Evolutionary conservation across 2,329 filamentous ascomycete genomes (phyloP).

Genomic region (Rhexocercosporidium sp.): DNA sequence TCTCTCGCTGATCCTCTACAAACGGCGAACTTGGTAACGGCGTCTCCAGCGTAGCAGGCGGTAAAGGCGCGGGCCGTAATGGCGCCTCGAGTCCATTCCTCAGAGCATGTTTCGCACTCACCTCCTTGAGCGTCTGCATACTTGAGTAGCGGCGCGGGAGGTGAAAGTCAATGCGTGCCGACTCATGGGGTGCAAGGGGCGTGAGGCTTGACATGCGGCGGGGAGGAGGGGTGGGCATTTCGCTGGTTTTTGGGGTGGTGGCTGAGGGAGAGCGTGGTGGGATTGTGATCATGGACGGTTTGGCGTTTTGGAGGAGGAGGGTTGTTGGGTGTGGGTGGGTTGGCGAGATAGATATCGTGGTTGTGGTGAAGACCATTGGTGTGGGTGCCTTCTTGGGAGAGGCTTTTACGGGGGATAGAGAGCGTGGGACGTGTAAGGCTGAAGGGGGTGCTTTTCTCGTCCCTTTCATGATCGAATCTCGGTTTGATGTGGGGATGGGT

Average conservation of each 20-base stretch:
- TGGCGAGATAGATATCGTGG: conserved; percentile 5
- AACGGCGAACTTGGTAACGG: not conserved
- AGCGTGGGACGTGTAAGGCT: conserved; percentile 25
- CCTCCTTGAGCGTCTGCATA: conserved; percentile 24
- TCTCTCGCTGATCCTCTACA: too few relatives aligned
- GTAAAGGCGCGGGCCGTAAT: not conserved
- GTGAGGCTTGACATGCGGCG: conserved; percentile 31
- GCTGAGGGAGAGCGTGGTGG: conserved; percentile 19
- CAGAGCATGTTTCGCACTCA: not conserved
- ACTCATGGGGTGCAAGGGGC: conserved; percentile 20
- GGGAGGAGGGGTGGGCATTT: conserved; percentile 5
- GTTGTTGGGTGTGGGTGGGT: not conserved
- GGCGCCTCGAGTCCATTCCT: not conserved
- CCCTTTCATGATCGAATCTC: conserved; percentile 25
- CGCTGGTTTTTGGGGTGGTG: not conserved
- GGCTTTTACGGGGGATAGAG: conserved; percentile 31
- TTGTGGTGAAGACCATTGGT: conserved; percentile 21
- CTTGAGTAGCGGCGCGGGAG: conserved; percentile 32
- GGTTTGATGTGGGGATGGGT: conserved; percentile 10
- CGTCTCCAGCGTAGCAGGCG: not conserved
- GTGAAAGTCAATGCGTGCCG: conserved; percentile 26
- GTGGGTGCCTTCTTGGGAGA: conserved; percentile 22
- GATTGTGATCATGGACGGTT: conserved; percentile 20
- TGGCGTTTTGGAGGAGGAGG: conserved; percentile 13
- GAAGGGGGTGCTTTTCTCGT: conserved; percentile 26